phyloP scores from a whole-genome alignment of 2,329 filamentous ascomycete species.

The Colletotrichum sp. region DNA sequence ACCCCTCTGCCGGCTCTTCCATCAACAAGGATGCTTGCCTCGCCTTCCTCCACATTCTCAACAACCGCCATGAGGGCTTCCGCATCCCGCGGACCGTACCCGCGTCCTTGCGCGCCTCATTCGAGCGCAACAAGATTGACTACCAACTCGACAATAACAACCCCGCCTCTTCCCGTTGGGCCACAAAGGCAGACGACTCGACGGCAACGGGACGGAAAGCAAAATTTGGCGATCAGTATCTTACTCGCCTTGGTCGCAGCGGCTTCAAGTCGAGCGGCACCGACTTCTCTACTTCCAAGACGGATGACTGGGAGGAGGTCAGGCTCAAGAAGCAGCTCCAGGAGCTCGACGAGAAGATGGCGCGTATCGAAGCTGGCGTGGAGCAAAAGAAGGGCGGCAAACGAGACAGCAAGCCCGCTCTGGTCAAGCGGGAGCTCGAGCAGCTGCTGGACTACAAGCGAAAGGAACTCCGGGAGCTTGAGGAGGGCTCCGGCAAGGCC shows the following conservation, averaged over 20 bases:
- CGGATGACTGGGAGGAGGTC: slow-evolving; percentile 98
- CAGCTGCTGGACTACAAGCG: slow-evolving; percentile 96
- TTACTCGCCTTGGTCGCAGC: slow-evolving; percentile 86
- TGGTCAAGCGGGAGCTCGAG: slow-evolving; percentile 94
- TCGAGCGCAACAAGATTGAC: slow-evolving; percentile 96
- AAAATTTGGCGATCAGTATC: slow-evolving; percentile 96
- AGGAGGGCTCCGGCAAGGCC: slow-evolving; percentile 72
- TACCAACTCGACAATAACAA: slow-evolving; percentile 86
- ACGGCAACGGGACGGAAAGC: slow-evolving; percentile 89
- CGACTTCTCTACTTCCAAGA: slow-evolving; percentile 85
- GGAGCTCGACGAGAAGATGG: slow-evolving; percentile 88
- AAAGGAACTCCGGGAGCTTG: slow-evolving; percentile 75
- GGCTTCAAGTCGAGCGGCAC: slow-evolving; percentile 85
- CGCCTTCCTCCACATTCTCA: slow-evolving; percentile 95
- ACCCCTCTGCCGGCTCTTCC: slow-evolving; percentile 80
- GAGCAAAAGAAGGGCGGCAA: slow-evolving; percentile 67
- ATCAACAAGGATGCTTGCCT: slow-evolving; percentile 96
- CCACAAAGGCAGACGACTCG: slow-evolving; percentile 76
- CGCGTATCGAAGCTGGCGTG: slow-evolving; percentile 77
- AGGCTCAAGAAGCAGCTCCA: slow-evolving; percentile 89
- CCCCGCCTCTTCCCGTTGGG: slow-evolving; percentile 75
- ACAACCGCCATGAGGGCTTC: slow-evolving; percentile 93
- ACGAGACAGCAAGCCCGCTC: slow-evolving; percentile 81
- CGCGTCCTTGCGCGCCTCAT: slow-evolving; percentile 86
- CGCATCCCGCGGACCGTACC: slow-evolving; percentile 92